phyloP scores from a whole-genome alignment of 2,329 filamentous ascomycete species.

The Chaetomiaceae sp. region DNA sequence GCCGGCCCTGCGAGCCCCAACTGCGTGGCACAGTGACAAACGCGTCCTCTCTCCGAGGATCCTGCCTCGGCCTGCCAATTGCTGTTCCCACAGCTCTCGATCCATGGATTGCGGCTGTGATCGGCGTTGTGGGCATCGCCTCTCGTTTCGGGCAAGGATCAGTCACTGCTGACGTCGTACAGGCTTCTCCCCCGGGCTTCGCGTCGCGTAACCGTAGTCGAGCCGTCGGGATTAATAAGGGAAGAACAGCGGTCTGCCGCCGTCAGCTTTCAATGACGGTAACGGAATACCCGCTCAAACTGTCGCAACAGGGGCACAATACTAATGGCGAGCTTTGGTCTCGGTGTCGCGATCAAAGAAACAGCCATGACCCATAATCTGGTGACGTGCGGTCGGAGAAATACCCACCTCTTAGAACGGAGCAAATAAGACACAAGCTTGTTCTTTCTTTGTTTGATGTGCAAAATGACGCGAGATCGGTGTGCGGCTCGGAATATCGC shows the following conservation, averaged over 20 bases:
- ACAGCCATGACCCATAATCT: background rate
- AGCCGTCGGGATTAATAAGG: background rate
- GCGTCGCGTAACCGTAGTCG: background rate
- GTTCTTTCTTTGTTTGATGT: slow-evolving; percentile 1
- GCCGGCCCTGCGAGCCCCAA: background rate
- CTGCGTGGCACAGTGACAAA: background rate
- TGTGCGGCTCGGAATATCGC: background rate
- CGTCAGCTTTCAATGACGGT: too few species aligned
- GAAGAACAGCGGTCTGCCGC: background rate
- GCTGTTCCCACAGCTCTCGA: background rate
- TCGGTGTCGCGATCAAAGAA: too few species aligned
- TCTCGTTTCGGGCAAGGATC: background rate
- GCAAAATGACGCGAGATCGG: slow-evolving; percentile 7
- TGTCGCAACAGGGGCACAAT: background rate
- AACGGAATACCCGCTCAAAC: background rate
- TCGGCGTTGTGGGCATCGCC: slow-evolving; percentile 1
- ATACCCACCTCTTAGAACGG: background rate
- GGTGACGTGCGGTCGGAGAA: background rate
- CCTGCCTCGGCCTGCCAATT: too few species aligned
- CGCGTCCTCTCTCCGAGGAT: background rate
- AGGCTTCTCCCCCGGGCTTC: background rate
- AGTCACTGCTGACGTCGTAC: background rate
- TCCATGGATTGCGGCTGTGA: slow-evolving; percentile 1
- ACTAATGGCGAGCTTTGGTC: too few species aligned
- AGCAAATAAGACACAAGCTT: background rate